phyloP scores from a whole-genome alignment of 345 rosid species.

The Draba incana region DNA sequence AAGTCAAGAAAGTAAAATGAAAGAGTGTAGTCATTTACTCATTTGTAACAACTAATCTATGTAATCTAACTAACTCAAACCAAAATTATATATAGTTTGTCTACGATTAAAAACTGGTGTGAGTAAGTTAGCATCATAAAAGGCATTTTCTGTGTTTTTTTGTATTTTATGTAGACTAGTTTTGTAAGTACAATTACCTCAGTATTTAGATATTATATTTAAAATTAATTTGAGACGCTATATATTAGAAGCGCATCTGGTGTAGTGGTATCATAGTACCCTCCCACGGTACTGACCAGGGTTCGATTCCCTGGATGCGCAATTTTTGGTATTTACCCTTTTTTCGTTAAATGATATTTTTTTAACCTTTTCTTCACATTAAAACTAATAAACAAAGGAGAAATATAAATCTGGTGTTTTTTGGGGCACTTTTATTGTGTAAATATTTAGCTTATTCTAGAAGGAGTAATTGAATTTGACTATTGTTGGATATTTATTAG shows the following conservation, averaged over 20 bases:
- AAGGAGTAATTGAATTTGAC: background rate
- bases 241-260: constrained; percentile 63
- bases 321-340: background rate
- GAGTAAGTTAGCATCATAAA: too few relatives aligned
- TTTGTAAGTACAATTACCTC: too few relatives aligned
- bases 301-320: constrained; percentile 99
- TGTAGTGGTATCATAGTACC: constrained; percentile 99
- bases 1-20: constrained; percentile 10
- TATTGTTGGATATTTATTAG: background rate
- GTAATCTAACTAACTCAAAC: constrained; percentile 14
- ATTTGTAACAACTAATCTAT: constrained; percentile 22
- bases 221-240: too few relatives aligned
- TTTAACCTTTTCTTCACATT: too few relatives aligned
- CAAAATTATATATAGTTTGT: background rate
- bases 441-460: background rate
- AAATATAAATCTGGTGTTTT: background rate
- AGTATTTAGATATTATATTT: too few relatives aligned
- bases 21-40: background rate
- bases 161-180: too few relatives aligned
- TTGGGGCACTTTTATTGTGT: background rate
- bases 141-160: too few relatives aligned
- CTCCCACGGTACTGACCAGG: constrained; percentile 98
- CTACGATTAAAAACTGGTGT: background rate
- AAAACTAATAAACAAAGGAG: too few relatives aligned
- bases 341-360: too few relatives aligned